Base-by-base conservation (phyloP, 75 land plant species). In the Cunninghamia lanceolata region DNA sequence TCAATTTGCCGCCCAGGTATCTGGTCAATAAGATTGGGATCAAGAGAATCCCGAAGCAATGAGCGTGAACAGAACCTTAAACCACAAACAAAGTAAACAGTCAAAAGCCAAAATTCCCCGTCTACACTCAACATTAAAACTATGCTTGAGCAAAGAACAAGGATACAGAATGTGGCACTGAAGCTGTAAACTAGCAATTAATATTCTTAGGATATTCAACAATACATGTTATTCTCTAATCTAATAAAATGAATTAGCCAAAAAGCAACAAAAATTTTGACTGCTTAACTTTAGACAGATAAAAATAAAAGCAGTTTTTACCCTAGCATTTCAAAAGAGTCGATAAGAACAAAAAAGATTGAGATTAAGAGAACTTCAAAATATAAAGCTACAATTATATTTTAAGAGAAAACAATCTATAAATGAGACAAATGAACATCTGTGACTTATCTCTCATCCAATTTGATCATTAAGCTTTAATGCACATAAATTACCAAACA, bases 1-100 rank as follows among this genome's bases (percentile, higher is more conserved):
- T 98, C 99, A 93, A 86, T 98, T 74, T 96, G 99, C 3, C 92
- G 93, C 28, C 99, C 99, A 82, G 99, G 99, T 84, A 98, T 98
- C 88, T 89, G 85, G 85, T 98, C 97, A 84, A 98, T 91, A 2
- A 95, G 89, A 13, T 90, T 87, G 78, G 93, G 86, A 83, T 93
- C 88, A 81, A 96, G 82, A 40, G 93, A 88, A 76, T 94, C 97
- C 79, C 86, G 89, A 63, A 98, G 97, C 68, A 98, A 84, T 19
- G 99, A 98, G 2, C 99, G 90, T 38, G 85, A 83, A 82, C 96
- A 94, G 74, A 98, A 98, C 99, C 99, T 98, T 93, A 25, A 83
- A 71, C 42, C 17, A 83, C 21, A n/a, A 28, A 15, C 35, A 75
- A 21, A 85, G 47, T 82, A 14, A 40, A 85, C 25, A 74, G 15